Conservation (phyloP, 1,284 basidiomycete genomes). For the Pisolithus thermaeus region DNA sequence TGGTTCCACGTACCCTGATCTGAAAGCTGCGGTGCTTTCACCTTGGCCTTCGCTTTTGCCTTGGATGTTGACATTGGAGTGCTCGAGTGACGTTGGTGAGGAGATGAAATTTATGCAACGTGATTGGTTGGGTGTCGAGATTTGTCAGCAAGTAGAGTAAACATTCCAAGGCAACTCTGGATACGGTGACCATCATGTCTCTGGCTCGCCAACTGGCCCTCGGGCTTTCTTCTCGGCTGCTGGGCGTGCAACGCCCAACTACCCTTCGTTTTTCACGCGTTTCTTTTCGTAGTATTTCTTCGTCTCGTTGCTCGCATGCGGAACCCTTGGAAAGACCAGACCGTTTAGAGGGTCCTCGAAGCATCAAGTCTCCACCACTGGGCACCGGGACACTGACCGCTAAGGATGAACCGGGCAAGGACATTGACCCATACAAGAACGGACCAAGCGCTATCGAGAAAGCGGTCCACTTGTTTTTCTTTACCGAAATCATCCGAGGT, state of each 20-base stretch:
- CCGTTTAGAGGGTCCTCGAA: slow-evolving; percentile 18
- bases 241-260: slow-evolving; percentile 17
- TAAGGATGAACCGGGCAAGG: slow-evolving; percentile 43
- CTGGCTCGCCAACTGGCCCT: slow-evolving; percentile 31
- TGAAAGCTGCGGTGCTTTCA: slow-evolving; percentile 48
- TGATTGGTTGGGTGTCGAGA: slow-evolving; percentile 45
- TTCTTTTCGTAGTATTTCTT: slow-evolving; percentile 35
- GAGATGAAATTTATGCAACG: slow-evolving; percentile 33
- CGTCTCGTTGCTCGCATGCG: slow-evolving; percentile 18
- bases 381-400: slow-evolving; percentile 35
- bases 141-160: slow-evolving; percentile 23
- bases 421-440: slow-evolving; percentile 61
- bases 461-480: slow-evolving; percentile 95
- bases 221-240: slow-evolving; percentile 31
- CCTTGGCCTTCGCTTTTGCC: slow-evolving; percentile 31
- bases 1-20: slow-evolving; percentile 58
- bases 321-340: slow-evolving; percentile 15
- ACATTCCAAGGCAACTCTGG: no score
- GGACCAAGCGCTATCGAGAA: slow-evolving; percentile 93
- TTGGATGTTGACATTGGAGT: slow-evolving; percentile 36
- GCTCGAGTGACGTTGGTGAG: neutral
- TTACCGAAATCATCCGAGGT: slow-evolving; percentile 97
- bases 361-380: slow-evolving; percentile 34
- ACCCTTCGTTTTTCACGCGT: slow-evolving; percentile 33
- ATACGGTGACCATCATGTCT: slow-evolving; percentile 40